phyloP scores from a whole-genome alignment of 2,329 filamentous ascomycete genomes.

The Colletotrichum phormii region DNA sequence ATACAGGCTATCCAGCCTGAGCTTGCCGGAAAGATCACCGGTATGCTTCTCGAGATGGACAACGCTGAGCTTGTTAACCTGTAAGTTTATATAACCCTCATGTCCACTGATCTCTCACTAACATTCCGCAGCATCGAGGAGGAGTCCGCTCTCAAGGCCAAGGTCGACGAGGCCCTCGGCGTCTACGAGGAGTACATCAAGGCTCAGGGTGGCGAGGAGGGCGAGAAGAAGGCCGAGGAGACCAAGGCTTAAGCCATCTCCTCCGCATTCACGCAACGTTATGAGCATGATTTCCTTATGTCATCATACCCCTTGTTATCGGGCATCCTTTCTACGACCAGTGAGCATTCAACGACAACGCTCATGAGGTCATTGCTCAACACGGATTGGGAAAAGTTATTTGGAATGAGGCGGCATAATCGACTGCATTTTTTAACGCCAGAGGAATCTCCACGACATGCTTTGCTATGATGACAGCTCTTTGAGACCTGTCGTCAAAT shows the following conservation, averaged over 20 bases:
- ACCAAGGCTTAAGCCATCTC: slow-evolving; percentile 51
- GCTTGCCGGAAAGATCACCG: slow-evolving; percentile 98
- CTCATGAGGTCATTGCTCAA: slow-evolving; percentile 35
- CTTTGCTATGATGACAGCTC: slow-evolving; percentile 23
- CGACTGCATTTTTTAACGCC: slow-evolving; percentile 37
- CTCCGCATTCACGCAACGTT: slow-evolving; percentile 34
- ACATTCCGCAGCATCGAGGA: slow-evolving; percentile 80
- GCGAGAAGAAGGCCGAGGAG: slow-evolving; percentile 63
- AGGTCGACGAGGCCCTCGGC: slow-evolving; percentile 96
- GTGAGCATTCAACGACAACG: slow-evolving; percentile 28
- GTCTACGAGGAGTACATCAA: slow-evolving; percentile 99
- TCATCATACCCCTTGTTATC: slow-evolving; percentile 39
- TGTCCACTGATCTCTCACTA: slow-evolving; percentile 15
- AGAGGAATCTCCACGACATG: slow-evolving; percentile 33
- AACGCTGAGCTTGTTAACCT: slow-evolving; percentile 93
- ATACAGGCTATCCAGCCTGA: slow-evolving; percentile 95
- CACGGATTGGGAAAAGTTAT: slow-evolving; percentile 39
- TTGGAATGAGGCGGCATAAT: slow-evolving; percentile 37
- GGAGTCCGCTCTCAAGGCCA: slow-evolving; percentile 87
- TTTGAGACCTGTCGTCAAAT: slow-evolving; percentile 14
- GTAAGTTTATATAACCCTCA: slow-evolving; percentile 70
- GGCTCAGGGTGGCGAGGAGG: slow-evolving; percentile 70
- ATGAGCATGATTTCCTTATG: slow-evolving; percentile 38
- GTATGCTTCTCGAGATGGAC: slow-evolving; percentile 99
- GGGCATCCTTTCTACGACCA: slow-evolving; percentile 36